Percentiles rank a stretch among this genome's conserved stretches.
Conservation (phyloP, 1,284 basidiomycete species). For the Trametes sp. region DNA sequence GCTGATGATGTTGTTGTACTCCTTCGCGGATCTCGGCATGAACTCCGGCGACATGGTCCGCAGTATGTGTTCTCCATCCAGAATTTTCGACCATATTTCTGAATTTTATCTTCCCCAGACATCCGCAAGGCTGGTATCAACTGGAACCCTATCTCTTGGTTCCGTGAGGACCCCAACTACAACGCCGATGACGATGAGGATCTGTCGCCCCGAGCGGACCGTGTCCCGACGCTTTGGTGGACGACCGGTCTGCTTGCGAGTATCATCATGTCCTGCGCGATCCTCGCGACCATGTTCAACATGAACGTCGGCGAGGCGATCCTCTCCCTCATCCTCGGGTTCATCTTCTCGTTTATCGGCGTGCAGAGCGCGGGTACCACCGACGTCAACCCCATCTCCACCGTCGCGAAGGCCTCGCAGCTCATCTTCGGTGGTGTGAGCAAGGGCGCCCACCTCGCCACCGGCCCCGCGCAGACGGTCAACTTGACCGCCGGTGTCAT, state of each 20-base stretch:
- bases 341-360: conserved; percentile 75
- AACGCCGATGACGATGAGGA: conserved; percentile 50
- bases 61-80: background rate
- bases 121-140: conserved; percentile 27
- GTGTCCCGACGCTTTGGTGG: conserved; percentile 67
- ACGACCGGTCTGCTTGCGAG: conserved; percentile 55
- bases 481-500: conserved; percentile 69
- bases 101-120: background rate
- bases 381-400: conserved; percentile 66
- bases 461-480: conserved; percentile 54
- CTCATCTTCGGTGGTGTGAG: conserved; percentile 68
- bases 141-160: conserved; percentile 30
- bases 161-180: conserved; percentile 28
- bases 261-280: conserved; percentile 60
- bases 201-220: conserved; percentile 58
- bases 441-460: conserved; percentile 51
- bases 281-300: conserved; percentile 62
- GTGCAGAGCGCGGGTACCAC: conserved; percentile 67
- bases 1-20: conserved; percentile 58
- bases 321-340: conserved; percentile 64
- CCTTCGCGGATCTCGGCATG: conserved; percentile 39
- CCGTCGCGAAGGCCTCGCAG: conserved; percentile 66
- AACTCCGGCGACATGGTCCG: conserved; percentile 28
- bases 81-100: background rate
- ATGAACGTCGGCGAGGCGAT: conserved; percentile 67